These are phyloP conservation scores for Hippophae gyantsensis DNA, from an alignment of 306 rosid genomes.

Conservation along the genomic window DNA sequence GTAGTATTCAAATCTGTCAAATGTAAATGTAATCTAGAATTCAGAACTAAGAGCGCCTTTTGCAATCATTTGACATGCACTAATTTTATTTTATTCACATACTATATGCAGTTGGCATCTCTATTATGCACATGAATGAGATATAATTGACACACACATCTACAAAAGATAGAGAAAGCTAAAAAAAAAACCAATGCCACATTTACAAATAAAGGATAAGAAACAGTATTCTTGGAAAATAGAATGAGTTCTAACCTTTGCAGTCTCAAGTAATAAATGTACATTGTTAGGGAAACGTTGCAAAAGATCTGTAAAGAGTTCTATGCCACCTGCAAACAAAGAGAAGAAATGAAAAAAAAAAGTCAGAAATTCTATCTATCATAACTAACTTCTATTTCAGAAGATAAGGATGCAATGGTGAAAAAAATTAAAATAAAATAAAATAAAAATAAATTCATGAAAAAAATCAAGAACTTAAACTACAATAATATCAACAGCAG, in stretches of 20 bases:
- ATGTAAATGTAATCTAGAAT: slow-evolving; percentile 3
- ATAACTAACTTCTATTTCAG: too few species aligned
- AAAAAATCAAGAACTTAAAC: neutral
- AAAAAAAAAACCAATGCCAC: too few species aligned
- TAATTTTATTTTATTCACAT: neutral
- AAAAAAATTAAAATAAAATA: neutral
- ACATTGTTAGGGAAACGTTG: slow-evolving; percentile 89
- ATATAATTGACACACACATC: neutral
- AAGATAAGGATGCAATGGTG: neutral
- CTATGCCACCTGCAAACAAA: slow-evolving; percentile 81
- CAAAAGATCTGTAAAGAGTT: slow-evolving; percentile 68
- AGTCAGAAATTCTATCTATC: slow-evolving; percentile 4
- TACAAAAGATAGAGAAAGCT: too few species aligned
- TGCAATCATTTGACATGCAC: neutral
- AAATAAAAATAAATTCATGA: neutral
- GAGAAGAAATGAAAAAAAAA: slow-evolving; percentile 10
- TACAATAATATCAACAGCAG: neutral
- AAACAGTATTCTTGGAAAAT: slow-evolving; percentile 4
- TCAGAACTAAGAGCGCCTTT: neutral
- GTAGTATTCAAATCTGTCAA: slow-evolving; percentile 17
- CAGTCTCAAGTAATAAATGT: slow-evolving; percentile 87
- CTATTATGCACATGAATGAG: neutral
- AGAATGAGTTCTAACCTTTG: slow-evolving; percentile 61
- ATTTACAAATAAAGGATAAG: neutral
- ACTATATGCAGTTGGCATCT: neutral